Conservation (phyloP, 257 asterid genomes). For the Jacaranda mimosifolia region DNA sequence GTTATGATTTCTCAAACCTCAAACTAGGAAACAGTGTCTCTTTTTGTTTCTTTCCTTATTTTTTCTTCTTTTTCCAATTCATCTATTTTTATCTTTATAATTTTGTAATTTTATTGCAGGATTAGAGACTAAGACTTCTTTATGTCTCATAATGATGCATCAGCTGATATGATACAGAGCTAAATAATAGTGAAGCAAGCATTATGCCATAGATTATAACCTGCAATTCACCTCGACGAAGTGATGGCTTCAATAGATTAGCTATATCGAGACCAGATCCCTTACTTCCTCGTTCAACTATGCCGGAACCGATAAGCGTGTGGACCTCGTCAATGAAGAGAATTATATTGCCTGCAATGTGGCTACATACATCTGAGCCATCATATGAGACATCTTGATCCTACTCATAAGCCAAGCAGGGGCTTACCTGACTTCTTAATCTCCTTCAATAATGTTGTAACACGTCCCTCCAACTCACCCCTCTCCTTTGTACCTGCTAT, state of each 20-base stretch:
- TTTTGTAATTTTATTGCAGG: too few species aligned
- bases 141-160: too few species aligned
- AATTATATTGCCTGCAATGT: background rate
- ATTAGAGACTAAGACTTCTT: too few species aligned
- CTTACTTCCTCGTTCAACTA: background rate
- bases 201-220: background rate
- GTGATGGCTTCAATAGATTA: conserved; percentile 5
- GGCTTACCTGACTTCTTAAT: background rate
- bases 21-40: too few species aligned
- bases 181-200: too few species aligned
- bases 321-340: conserved; percentile 1
- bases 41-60: background rate
- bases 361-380: background rate
- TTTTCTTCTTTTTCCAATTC: too few species aligned
- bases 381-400: background rate
- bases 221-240: background rate
- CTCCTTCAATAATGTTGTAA: background rate
- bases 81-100: too few species aligned
- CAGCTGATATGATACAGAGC: too few species aligned
- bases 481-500: conserved; percentile 9
- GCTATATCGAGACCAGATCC: conserved; percentile 6
- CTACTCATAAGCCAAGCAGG: background rate
- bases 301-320: background rate
- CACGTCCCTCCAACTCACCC: conserved; percentile 3
- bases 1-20: too few species aligned